Conservation (phyloP, 139 green algal species). For the Dunaliella primolecta region DNA sequence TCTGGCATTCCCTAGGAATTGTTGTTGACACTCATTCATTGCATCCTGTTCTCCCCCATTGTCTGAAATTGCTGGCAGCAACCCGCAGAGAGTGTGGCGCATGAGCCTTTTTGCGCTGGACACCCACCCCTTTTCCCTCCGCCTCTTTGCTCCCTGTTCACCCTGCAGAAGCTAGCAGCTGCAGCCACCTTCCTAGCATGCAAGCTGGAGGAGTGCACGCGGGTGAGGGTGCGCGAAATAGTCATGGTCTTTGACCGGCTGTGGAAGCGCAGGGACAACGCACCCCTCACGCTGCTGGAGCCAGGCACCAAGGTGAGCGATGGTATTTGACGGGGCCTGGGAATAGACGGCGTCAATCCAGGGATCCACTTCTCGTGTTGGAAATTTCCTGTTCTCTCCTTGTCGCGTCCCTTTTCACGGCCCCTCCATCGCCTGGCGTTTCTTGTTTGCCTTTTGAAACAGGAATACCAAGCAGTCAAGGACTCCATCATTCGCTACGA, state of each 20-base stretch:
- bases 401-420: no score
- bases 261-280: slow-evolving; percentile 5
- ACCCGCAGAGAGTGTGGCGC: no score
- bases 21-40: no score
- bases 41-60: no score
- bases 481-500: slow-evolving; percentile 66
- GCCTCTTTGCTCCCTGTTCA: not conserved
- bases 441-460: no score
- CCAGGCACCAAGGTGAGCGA: slow-evolving; percentile 50
- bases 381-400: no score
- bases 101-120: no score
- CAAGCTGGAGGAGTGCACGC: slow-evolving; percentile 87
- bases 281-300: slow-evolving; percentile 54
- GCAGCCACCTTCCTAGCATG: slow-evolving; percentile 71
- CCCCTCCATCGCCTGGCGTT: no score
- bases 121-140: no score
- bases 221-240: slow-evolving; percentile 46
- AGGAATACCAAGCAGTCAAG: slow-evolving; percentile 67
- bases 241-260: slow-evolving; percentile 79
- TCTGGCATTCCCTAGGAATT: not conserved
- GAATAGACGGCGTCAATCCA: no score
- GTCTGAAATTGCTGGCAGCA: no score
- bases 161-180: slow-evolving; percentile 61
- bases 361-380: no score
- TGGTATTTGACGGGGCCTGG: not conserved